Base-by-base conservation (phyloP, 768 basidiomycete genomes). In the Agrocybe chaxingu region DNA sequence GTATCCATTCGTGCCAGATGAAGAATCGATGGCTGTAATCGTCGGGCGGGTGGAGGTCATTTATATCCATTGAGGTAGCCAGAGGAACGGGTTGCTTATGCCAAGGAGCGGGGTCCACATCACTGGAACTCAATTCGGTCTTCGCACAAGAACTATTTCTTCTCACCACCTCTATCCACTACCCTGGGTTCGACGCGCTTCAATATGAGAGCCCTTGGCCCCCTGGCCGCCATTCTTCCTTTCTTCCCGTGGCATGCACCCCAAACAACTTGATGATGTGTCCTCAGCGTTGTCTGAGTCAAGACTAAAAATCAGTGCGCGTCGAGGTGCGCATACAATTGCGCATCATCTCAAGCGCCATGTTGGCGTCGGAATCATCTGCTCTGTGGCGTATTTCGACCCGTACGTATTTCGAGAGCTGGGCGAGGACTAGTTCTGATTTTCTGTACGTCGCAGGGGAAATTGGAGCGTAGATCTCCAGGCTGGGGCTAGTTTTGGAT, bases 1-100 rank as follows among this genome's bases (percentile, higher is more conserved):
- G 84, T 49, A 92, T 84, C 87, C 88, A 92, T 65, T 92, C 90
- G 65, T 91, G 89, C 88, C 88, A 92, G 57, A 90, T 91, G 70
- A 91, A 92, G 70, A 89, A 91, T 12, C 85, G 74, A 63, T 88
- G 85, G 52, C 77, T 86, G 67, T 88, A 86, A 69, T 92, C 89
- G 63, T 92, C 89, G 57, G 80, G 73, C 24, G 89, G 89, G 61
- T 90, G 89, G 38, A 91, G 74, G 62, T 91, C 87, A 59, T 71
- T 73, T 56, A 75, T 62, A 59, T 76, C 73, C 75, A 76, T 75
- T 55, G 56, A 48, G 40, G 58, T 55, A 56, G 57, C 58, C 61
- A 62, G 48, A 58, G 57, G 51, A 57, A 50, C 52, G 59, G 59
- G 50, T 47, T 47, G 53, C 53, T 24, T 24, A 24, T 24, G 24